phyloP scores from a whole-genome alignment of 2,329 filamentous ascomycete species.

The Penicillium sp. region DNA sequence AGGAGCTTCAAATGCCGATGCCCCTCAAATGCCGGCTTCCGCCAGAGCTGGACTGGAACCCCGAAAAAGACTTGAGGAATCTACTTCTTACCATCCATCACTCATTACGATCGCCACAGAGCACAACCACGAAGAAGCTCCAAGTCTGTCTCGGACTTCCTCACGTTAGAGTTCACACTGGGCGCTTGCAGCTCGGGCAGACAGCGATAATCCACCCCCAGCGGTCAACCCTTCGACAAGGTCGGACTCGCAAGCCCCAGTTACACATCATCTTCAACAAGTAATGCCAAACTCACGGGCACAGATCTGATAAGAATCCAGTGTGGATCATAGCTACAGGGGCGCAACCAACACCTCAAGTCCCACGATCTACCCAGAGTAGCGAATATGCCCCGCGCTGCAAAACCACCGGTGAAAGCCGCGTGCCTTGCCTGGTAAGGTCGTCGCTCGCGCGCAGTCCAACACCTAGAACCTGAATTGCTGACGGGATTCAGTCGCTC shows the following conservation, averaged over 20 bases:
- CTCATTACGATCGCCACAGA: background rate
- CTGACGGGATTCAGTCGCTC: conserved; percentile 15
- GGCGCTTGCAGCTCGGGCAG: background rate
- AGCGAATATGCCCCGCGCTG: conserved; percentile 5
- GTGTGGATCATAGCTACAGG: no score
- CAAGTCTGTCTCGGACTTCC: background rate
- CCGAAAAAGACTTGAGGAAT: background rate
- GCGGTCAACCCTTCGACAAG: background rate
- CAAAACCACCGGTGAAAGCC: conserved; percentile 18
- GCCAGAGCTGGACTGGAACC: background rate
- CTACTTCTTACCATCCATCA: background rate
- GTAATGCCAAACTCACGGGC: background rate
- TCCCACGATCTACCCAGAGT: background rate
- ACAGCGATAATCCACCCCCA: background rate
- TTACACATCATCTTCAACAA: background rate
- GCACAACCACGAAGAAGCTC: background rate
- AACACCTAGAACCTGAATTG: background rate
- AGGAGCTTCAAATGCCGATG: background rate
- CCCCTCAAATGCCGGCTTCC: background rate
- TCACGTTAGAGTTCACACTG: background rate
- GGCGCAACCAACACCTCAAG: no score
- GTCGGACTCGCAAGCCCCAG: background rate
- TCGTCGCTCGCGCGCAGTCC: background rate
- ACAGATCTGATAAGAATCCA: background rate
- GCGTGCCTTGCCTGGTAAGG: conserved; percentile 23